Evolutionary conservation across 2,329 filamentous ascomycete species (phyloP).

Genomic region (Conoideocrella luteorostrata): DNA sequence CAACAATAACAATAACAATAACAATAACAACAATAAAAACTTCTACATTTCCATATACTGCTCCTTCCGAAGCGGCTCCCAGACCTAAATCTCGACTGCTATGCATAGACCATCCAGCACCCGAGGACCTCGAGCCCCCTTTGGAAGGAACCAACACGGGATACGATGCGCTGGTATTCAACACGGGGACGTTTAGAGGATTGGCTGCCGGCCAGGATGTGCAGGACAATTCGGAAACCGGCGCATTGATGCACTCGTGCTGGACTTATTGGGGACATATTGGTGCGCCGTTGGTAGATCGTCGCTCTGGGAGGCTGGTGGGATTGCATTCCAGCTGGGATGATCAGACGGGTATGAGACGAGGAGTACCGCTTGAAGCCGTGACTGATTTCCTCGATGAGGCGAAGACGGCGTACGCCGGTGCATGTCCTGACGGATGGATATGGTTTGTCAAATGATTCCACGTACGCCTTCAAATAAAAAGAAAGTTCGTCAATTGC

Average conservation of each 20-base stretch:
- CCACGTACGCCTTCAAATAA: neutral
- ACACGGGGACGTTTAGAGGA: conserved; percentile 35
- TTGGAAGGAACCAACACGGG: conserved; percentile 27
- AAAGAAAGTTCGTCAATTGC: too few relatives aligned
- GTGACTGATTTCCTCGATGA: conserved; percentile 31
- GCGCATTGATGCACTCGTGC: conserved; percentile 44
- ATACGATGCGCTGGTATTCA: conserved; percentile 42
- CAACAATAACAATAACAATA: too few relatives aligned
- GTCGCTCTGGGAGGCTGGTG: conserved; percentile 31
- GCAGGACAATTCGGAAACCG: conserved; percentile 46
- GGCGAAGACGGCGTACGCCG: neutral
- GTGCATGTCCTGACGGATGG: conserved; percentile 2
- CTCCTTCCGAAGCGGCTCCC: too few relatives aligned
- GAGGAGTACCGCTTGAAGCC: conserved; percentile 40
- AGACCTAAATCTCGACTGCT: too few relatives aligned
- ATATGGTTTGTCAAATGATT: conserved; percentile 10
- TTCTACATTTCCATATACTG: too few relatives aligned
- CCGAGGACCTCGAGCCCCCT: conserved; percentile 36
- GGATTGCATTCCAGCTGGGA: conserved; percentile 51
- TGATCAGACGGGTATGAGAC: conserved; percentile 42
- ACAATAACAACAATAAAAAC: too few relatives aligned
- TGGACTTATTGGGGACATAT: conserved; percentile 55
- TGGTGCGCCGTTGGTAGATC: conserved; percentile 40
- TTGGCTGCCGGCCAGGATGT: conserved; percentile 26
- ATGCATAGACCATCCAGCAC: conserved; percentile 28